Evolutionary conservation across 768 basidiomycete genomes (phyloP).

Genomic region (Macrolepiota albuminosa): DNA sequence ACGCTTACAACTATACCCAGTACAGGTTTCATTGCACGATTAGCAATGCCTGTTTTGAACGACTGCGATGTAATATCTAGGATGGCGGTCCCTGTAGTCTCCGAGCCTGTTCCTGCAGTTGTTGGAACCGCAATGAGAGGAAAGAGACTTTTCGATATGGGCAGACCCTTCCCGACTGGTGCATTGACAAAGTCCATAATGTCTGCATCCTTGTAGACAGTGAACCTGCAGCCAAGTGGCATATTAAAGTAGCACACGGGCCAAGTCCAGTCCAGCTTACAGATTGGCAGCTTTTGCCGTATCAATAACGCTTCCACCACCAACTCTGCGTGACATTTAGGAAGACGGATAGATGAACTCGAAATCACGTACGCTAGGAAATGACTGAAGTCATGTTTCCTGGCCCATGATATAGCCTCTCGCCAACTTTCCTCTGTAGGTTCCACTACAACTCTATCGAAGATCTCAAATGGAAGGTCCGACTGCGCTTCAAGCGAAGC

Average conservation of each 20-base stretch:
- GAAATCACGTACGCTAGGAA: constrained; percentile 69
- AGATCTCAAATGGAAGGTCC: constrained; percentile 77
- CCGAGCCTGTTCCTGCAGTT: constrained; percentile 84
- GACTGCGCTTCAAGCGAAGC: constrained; percentile 75
- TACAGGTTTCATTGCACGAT: constrained; percentile 83
- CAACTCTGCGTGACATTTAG: constrained; percentile 48
- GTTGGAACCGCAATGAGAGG: constrained; percentile 84
- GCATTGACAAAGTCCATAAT: constrained; percentile 97
- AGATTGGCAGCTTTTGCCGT: constrained; percentile 95
- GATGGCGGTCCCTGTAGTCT: constrained; percentile 94
- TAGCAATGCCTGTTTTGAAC: constrained; percentile 97
- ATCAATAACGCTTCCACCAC: constrained; percentile 94
- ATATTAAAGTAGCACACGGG: not conserved
- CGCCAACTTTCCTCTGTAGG: constrained; percentile 91
- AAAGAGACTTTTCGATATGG: constrained; percentile 66
- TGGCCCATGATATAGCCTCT: constrained; percentile 84
- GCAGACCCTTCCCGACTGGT: constrained; percentile 87
- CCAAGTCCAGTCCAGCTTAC: constrained; percentile 28
- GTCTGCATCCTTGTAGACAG: constrained; percentile 89
- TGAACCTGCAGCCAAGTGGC: constrained; percentile 47
- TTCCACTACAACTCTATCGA: constrained; percentile 78
- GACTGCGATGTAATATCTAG: constrained; percentile 86
- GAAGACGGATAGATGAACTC: not conserved
- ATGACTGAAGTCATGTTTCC: constrained; percentile 86
- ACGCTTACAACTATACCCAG: constrained; percentile 67